These are phyloP conservation scores for Alternaria triticina DNA, from an alignment of 2,329 filamentous ascomycete species.

Conservation along the genomic window DNA sequence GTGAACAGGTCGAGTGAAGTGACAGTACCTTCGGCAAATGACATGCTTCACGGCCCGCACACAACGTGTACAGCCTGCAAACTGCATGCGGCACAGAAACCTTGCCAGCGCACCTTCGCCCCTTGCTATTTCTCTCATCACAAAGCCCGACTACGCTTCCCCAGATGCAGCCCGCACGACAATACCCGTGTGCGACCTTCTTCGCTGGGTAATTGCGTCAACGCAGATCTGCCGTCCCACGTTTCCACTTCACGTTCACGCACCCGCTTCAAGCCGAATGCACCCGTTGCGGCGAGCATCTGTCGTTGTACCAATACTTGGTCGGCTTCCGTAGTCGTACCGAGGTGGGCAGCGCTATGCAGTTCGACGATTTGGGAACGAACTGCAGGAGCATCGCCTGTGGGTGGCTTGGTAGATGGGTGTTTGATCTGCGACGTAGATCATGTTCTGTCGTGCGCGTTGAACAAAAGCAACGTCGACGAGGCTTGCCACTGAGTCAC, in stretches of 20 bases:
- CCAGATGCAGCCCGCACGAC: neutral
- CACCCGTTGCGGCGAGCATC: neutral
- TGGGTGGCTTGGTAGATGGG: neutral
- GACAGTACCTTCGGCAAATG: neutral
- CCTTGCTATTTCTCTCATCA: neutral
- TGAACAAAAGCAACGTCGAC: neutral
- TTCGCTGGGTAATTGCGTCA: constrained; percentile 2
- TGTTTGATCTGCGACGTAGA: neutral
- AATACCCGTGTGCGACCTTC: constrained; percentile 6
- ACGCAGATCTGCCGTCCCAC: constrained; percentile 13
- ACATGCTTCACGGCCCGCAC: neutral
- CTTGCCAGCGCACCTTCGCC: neutral
- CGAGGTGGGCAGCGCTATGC: neutral
- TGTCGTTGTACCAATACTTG: constrained; percentile 14
- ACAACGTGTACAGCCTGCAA: constrained; percentile 1
- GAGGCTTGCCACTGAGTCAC: neutral
- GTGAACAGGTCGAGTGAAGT: neutral
- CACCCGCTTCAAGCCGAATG: neutral
- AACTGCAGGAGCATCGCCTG: neutral
- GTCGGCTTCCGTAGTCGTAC: neutral
- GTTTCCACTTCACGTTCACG: constrained; percentile 1
- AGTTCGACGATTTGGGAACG: neutral
- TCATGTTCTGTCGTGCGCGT: constrained; percentile 1
- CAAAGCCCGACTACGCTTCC: neutral
- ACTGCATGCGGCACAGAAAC: neutral